Evolutionary conservation across 2,329 filamentous ascomycete species (phyloP).

Genomic region (Cryphonectria naterciae): DNA sequence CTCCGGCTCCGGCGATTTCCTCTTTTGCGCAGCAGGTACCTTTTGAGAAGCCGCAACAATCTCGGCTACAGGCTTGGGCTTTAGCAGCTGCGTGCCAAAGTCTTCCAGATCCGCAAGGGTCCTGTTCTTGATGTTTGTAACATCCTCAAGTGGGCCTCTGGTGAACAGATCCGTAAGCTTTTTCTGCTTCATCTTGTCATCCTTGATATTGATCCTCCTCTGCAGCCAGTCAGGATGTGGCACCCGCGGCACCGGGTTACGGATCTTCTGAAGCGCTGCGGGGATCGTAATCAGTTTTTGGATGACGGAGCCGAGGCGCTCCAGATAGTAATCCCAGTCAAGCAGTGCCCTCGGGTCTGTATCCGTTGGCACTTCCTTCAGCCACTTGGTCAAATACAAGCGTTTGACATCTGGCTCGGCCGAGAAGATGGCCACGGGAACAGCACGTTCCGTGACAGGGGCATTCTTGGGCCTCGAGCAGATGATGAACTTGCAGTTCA

Average conservation of each 20-base stretch:
- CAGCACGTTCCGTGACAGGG: conserved; percentile 90
- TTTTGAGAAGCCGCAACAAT: conserved; percentile 61
- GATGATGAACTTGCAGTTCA: conserved; percentile 99
- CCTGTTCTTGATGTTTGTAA: conserved; percentile 64
- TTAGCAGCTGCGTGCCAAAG: conserved; percentile 70
- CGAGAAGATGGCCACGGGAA: conserved; percentile 96
- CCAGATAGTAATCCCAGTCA: conserved; percentile 97
- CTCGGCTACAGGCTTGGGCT: conserved; percentile 62
- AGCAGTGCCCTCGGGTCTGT: conserved; percentile 89
- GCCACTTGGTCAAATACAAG: conserved; percentile 90
- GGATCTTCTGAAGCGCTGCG: conserved; percentile 90
- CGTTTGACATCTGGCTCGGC: conserved; percentile 87
- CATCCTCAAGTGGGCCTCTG: conserved; percentile 74
- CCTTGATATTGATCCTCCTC: conserved; percentile 88
- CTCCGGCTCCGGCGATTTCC: conserved; percentile 72
- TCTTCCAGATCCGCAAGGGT: conserved; percentile 77
- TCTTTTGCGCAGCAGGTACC: conserved; percentile 61
- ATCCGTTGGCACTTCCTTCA: conserved; percentile 88
- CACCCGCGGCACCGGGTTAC: conserved; percentile 92
- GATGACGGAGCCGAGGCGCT: conserved; percentile 93
- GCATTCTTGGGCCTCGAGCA: conserved; percentile 83
- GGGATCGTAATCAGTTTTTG: conserved; percentile 99
- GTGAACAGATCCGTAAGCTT: conserved; percentile 94
- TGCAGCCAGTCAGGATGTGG: conserved; percentile 97
- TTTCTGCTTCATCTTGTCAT: conserved; percentile 97